Percentiles rank a stretch among this genome's conserved stretches.
These are phyloP conservation scores for Strobilomyces dryophilus DNA, from an alignment of 768 basidiomycete genomes.

Conservation along the genomic window DNA sequence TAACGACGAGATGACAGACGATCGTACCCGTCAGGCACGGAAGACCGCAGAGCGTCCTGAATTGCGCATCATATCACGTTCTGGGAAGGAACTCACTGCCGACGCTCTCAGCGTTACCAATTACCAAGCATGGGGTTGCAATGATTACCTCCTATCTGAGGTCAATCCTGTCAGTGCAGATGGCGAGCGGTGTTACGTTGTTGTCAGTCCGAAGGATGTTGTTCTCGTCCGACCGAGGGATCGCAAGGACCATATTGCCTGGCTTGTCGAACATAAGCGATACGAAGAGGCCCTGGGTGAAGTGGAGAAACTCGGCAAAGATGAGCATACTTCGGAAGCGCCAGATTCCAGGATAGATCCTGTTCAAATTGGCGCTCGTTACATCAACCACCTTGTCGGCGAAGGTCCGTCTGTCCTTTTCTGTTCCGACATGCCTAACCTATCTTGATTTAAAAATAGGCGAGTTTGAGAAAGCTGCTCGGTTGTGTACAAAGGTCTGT, in stretches of 20 bases:
- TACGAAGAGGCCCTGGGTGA: conserved; percentile 89
- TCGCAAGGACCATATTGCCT: conserved; percentile 82
- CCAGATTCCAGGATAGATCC: conserved; percentile 46
- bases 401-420: conserved; percentile 51
- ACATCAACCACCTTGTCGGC: conserved; percentile 78
- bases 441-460: conserved; percentile 31
- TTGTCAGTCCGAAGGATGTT: conserved; percentile 82
- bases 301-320: conserved; percentile 58
- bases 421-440: neutral
- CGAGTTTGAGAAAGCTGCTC: conserved; percentile 75
- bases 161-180: conserved; percentile 25
- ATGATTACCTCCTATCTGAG: conserved; percentile 79
- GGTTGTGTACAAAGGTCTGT: conserved; percentile 81
- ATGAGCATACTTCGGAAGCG: conserved; percentile 27
- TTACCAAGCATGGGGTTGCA: conserved; percentile 84
- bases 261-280: conserved; percentile 81
- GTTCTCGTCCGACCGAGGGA: conserved; percentile 88
- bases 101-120: conserved; percentile 79
- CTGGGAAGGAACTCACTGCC: conserved; percentile 82
- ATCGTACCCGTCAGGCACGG: conserved; percentile 70
- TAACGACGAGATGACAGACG: conserved; percentile 62
- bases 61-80: conserved; percentile 83
- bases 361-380: conserved; percentile 75
- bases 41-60: conserved; percentile 91
- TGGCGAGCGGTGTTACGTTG: conserved; percentile 62